Evolutionary conservation across 768 basidiomycete genomes (phyloP), one percentile per base, ranked within the genome.

Genomic region (Chiua virens): DNA sequence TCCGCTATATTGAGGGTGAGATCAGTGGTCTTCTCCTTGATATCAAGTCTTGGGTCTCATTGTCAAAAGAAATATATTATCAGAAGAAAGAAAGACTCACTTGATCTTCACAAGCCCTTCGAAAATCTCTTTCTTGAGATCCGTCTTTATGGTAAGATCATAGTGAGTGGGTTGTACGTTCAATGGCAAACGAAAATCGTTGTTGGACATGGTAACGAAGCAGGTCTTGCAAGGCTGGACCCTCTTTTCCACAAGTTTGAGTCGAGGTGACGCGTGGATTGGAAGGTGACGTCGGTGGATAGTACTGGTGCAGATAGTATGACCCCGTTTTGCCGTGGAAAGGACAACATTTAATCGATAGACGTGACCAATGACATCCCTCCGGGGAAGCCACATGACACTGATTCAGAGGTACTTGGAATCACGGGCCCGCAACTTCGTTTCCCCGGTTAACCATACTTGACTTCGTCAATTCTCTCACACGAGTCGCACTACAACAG

Each of bases 71-170:
- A 45, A 11, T 20, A 45, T 18, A 30, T 18, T 40, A 8, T 20
- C 7, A 25, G 38, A 27, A 34, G 38, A 7, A 27, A 38, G 27
- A 21, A 35, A 32, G 21, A 72, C 81, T 47, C 53, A 82, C 90
- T 80, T 75, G 62, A 89, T 81, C 57, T 82, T 82, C 43, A 86
- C 89, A 35, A 84, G 76, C 38, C 96, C 96, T 38, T 81, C 74
- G 67, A 93, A 98, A 10, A 72, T 79, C 53, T 83, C 77, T n/a
- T 76, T 77, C 49, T 86, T 78, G 46, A 98, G 81, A 71, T 98
- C 91, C 4, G 92, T 94, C 62, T 80, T 82, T 64, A 94, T 72
- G 41, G 82, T 82, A 44, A 93, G 63, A 58, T 89, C 86, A 68
- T 94, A 95, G 65, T 93, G 89, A 8, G 69, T 77, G 13, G 90